Base-by-base conservation (phyloP, 352 stramenopile species). In the Globisporangium viniferum region DNA sequence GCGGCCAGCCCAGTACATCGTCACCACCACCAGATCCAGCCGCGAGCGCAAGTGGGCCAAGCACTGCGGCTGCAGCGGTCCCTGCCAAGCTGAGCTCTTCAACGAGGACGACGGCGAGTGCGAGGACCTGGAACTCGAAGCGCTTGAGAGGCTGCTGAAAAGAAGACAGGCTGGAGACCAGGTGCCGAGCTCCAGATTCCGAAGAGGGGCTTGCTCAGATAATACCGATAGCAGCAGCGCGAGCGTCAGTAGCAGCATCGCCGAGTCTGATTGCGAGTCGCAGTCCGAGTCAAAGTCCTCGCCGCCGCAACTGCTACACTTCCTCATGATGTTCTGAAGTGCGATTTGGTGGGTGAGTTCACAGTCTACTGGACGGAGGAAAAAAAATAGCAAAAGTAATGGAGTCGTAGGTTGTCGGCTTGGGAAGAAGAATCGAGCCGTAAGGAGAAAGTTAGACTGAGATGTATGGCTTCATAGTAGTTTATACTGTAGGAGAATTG, bases 261-360 rank as follows among this genome's bases (percentile, higher is more conserved):
- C 6, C 7, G 14, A 55, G 59, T 48, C 33, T 2, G 33, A 49
- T 10, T 62, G 56, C 2, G 36, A 64, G 0, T 55, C 59, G 24
- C 24, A 41, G 8, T 2, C 24, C 59, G 24, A 54, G 41, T 33
- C 51, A 18, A 39, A 54, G 29, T 33, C 51, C 18, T 59, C 54
- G n/a, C 41, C 64, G 14, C 55, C 64, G 31, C 54, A 64, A 44
- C 8, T 69, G 29, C 56, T 69, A n/a, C 64, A 69, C 55, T 64
- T 64, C 31, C 56, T 69, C 56, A 39, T 69, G 64, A 55, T 54
- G 33, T 69, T 69, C 33, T 69, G 48, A 55, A 55, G 14, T 12
- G 39, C 5, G 36, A 54, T 41, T 41, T 15, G 58, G 22, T 24
- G 24, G 31, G 18, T 24, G 24, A 24, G 24, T 24, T 24, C 24